These are phyloP conservation scores for Zalaria sp. DNA, from an alignment of 2,329 filamentous ascomycete genomes.

Conservation along the genomic window DNA sequence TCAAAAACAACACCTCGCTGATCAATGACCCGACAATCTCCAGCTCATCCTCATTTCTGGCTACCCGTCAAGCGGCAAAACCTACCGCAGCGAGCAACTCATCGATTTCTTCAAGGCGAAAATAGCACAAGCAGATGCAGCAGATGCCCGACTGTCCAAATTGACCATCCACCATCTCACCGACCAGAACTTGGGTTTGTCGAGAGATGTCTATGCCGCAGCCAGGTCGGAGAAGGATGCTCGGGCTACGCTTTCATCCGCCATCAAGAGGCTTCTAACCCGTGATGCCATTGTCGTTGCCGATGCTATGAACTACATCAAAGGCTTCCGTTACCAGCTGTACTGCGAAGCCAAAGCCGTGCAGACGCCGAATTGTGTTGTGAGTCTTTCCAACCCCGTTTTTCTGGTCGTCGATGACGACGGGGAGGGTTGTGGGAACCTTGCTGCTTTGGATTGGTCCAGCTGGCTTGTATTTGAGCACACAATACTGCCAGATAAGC, in stretches of 20 bases:
- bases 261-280: constrained; percentile 62
- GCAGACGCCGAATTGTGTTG: constrained; percentile 59
- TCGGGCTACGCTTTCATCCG: constrained; percentile 59
- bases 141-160: constrained; percentile 30
- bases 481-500: too few species aligned
- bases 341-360: constrained; percentile 74
- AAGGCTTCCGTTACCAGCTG: constrained; percentile 77
- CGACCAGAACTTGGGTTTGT: constrained; percentile 55
- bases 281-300: constrained; percentile 65
- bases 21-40: background rate
- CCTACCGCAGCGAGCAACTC: constrained; percentile 48
- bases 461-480: too few species aligned
- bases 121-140: constrained; percentile 29
- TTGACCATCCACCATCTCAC: constrained; percentile 63
- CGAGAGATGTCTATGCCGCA: constrained; percentile 59
- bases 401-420: too few species aligned
- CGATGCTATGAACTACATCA: constrained; percentile 77
- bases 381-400: constrained; percentile 24
- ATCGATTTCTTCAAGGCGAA: constrained; percentile 47
- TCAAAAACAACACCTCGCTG: background rate
- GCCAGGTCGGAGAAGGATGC: constrained; percentile 74
- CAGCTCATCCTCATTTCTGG: constrained; percentile 49
- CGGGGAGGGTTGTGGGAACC: too few species aligned
- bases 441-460: too few species aligned
- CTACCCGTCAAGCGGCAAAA: constrained; percentile 50